Percentiles rank a stretch among this genome's conserved stretches.
phyloP scores from a whole-genome alignment of 768 basidiomycete genomes.

The Termitomyces sp. region DNA sequence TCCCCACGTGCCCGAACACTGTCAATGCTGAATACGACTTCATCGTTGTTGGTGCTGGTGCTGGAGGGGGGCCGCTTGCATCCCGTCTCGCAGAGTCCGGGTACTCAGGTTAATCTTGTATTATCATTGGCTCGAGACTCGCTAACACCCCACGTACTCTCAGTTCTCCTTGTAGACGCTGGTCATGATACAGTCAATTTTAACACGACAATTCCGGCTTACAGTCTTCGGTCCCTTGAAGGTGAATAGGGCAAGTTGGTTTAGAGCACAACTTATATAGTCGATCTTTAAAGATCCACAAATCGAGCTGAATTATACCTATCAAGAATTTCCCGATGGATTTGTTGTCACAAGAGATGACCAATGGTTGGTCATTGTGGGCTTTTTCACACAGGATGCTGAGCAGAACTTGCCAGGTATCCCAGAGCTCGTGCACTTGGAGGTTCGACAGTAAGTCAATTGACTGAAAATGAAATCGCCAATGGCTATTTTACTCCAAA shows the following conservation, averaged over 20 bases:
- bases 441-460: constrained; percentile 22
- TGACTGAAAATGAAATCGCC: neutral
- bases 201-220: constrained; percentile 25
- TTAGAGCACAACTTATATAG: neutral
- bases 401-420: constrained; percentile 16
- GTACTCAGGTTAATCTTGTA: constrained; percentile 15
- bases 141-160: neutral
- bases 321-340: constrained; percentile 22
- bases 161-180: constrained; percentile 25
- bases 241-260: constrained; percentile 13
- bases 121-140: neutral
- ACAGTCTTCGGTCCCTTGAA: constrained; percentile 18
- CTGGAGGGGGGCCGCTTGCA: constrained; percentile 22
- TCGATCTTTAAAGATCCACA: constrained; percentile 16
- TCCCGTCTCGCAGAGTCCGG: constrained; percentile 19
- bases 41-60: constrained; percentile 22
- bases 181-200: constrained; percentile 20
- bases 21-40: constrained; percentile 18
- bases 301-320: constrained; percentile 23
- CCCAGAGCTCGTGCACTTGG: constrained; percentile 24
- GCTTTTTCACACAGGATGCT: neutral
- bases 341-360: constrained; percentile 19
- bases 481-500: neutral
- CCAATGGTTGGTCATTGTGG: constrained; percentile 15
- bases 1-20: constrained; percentile 7